Percentiles rank a stretch among this genome's conserved stretches.
phyloP scores from a whole-genome alignment of 768 basidiomycete species.

The Amanita molliuscula region DNA sequence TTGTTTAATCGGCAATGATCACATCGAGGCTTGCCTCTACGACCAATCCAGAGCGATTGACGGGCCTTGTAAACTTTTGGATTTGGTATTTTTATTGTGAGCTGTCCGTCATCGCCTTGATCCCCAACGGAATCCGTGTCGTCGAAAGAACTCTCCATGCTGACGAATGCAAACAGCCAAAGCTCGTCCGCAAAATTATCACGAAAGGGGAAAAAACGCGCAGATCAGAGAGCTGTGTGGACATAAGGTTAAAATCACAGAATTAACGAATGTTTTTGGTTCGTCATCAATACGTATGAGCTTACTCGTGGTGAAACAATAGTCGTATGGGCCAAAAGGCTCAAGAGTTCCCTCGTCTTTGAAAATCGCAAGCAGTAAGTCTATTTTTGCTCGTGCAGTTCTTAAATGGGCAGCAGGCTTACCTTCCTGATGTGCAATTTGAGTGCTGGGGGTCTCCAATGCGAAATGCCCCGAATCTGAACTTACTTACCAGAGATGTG shows the following conservation, averaged over 20 bases:
- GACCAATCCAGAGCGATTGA: constrained; percentile 66
- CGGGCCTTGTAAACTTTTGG: constrained; percentile 57
- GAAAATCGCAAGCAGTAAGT: neutral
- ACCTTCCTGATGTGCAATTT: neutral
- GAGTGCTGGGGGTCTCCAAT: neutral
- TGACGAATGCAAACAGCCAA: neutral
- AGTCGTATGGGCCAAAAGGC: neutral
- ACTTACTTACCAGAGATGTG: constrained; percentile 7
- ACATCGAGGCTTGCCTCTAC: constrained; percentile 65
- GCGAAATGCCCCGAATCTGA: constrained; percentile 4
- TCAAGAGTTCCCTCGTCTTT: neutral
- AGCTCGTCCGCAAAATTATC: neutral
- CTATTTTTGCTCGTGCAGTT: neutral
- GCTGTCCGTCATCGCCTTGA: constrained; percentile 36
- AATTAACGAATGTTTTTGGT: neutral
- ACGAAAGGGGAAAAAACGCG: neutral
- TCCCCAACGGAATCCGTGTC: constrained; percentile 28
- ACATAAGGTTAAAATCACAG: neutral
- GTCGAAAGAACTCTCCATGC: constrained; percentile 24
- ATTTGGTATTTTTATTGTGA: constrained; percentile 60
- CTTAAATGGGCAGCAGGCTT: neutral
- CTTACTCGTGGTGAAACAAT: constrained; percentile 4
- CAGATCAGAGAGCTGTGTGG: neutral
- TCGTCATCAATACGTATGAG: neutral
- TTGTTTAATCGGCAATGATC: constrained; percentile 66